phyloP scores from a whole-genome alignment of 352 stramenopile species.

The Pythium monospermum region DNA sequence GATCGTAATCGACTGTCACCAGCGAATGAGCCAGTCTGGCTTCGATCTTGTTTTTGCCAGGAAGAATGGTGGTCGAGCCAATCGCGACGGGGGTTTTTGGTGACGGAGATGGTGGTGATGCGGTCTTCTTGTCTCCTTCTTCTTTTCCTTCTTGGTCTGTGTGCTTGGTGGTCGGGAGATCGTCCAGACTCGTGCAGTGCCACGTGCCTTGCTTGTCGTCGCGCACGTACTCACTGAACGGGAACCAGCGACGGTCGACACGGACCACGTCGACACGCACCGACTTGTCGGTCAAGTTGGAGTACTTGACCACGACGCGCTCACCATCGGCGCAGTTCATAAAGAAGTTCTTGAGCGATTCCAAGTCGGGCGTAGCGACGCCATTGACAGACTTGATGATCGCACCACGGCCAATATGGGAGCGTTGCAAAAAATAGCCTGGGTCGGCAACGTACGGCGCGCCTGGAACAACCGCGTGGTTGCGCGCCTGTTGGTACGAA shows the following conservation, averaged over 20 bases:
- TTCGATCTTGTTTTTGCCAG: constrained; percentile 77
- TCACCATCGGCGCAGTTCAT: constrained; percentile 70
- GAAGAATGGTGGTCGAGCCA: constrained; percentile 74
- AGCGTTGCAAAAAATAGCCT: constrained; percentile 88
- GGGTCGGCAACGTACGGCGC: constrained; percentile 81
- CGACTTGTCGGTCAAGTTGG: constrained; percentile 63
- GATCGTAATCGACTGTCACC: constrained; percentile 82
- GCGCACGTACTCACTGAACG: constrained; percentile 76
- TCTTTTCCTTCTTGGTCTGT: neutral
- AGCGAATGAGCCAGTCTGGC: constrained; percentile 79
- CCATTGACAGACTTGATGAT: constrained; percentile 88
- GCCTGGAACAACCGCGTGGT: constrained; percentile 63
- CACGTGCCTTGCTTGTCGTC: constrained; percentile 77
- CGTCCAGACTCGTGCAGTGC: constrained; percentile 66
- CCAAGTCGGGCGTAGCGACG: constrained; percentile 78
- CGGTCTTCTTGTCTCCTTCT: neutral
- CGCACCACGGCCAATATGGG: constrained; percentile 71
- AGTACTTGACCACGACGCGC: constrained; percentile 84
- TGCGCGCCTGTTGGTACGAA: constrained; percentile 88
- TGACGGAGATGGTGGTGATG: too few species aligned
- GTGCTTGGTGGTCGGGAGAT: constrained; percentile 5
- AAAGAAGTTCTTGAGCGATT: constrained; percentile 77
- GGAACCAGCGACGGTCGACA: constrained; percentile 91
- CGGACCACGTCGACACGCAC: constrained; percentile 84
- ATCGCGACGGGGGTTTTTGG: constrained; percentile 35